Evolutionary conservation across 441 rosid genomes (phyloP).

Genomic region (Erysimum cheiri): DNA sequence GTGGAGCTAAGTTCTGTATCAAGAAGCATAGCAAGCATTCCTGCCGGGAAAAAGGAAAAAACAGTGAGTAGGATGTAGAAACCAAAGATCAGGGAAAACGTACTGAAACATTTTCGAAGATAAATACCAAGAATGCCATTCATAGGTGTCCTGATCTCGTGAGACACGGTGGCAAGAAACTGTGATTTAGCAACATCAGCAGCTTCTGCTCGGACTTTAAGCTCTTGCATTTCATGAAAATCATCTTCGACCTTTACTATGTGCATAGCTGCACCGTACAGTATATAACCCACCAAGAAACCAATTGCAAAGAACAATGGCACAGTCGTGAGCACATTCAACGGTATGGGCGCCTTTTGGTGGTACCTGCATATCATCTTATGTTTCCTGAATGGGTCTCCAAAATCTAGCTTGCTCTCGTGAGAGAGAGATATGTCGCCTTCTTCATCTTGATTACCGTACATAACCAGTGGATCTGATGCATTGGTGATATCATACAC

Average conservation of each 20-base stretch:
- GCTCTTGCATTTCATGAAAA: conserved; percentile 78
- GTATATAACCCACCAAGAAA: conserved; percentile 78
- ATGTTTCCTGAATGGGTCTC: conserved; percentile 94
- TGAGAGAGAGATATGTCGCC: conserved; percentile 74
- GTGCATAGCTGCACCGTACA: conserved; percentile 74
- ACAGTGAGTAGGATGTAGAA: conserved; percentile 23
- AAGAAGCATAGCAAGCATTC: conserved; percentile 90
- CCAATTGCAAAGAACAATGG: conserved; percentile 72
- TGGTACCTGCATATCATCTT: conserved; percentile 93
- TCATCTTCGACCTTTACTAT: conserved; percentile 92
- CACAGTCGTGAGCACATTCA: conserved; percentile 75
- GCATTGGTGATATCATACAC: conserved; percentile 88
- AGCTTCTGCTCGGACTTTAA: conserved; percentile 89
- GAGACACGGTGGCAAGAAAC: conserved; percentile 96
- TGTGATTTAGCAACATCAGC: conserved; percentile 98
- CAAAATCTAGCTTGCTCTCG: conserved; percentile 89
- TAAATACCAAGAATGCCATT: conserved; percentile 91
- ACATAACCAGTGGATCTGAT: conserved; percentile 86
- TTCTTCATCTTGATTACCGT: conserved; percentile 80
- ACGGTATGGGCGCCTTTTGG: conserved; percentile 76
- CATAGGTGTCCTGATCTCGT: conserved; percentile 98
- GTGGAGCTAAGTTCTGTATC: conserved; percentile 89
- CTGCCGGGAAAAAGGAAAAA: conserved; percentile 42
- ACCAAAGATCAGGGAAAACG: neutral
- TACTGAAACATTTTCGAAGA: neutral